Evolutionary conservation across 1,284 basidiomycete species (phyloP), one percentile per base, ranked within the genome.

Genomic region (Ceratobasidium papillatum): DNA sequence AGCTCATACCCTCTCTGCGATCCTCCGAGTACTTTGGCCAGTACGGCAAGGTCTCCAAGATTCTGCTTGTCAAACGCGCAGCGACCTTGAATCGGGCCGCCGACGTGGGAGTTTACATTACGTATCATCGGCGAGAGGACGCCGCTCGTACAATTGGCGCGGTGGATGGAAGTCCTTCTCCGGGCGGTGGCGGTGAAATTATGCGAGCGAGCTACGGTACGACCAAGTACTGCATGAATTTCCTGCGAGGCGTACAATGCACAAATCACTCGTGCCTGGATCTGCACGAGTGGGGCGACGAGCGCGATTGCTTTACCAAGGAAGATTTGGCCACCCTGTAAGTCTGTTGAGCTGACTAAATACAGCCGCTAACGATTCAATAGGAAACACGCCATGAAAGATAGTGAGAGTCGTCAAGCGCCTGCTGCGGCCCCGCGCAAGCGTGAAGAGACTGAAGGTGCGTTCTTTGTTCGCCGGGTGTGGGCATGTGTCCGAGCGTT

Each of bases 11-110:
- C 1, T 95, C 96, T 12, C 85, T 99, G 54, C 94, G 96, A 66
- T 96, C 95, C 14, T 93, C 92, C 80, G 98, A 99, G 78, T 98
- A 98, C 83, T 99, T 99, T 82, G 98, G 98, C 5, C 96, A 98
- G 82, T 99, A 99, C 83, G 98, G 98, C 78, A 98, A 97, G 84
- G 98, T 99, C 78, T 91, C 93, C 61, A 98, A 98, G 84, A 94
- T 99, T 75, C 87, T 98, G 71, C 89, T 99, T 61, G 92, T 94
- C 74, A 98, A 99, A 83, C 92, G 97, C 45, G 89, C 94, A 3
- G 89, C 89, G 59, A 91, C 89, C 62, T 78, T 71, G 71, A 79
- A 61, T 69, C 90, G 88, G 66, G 87, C 87, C 34, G 91, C 94
- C 51, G 91, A 95, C 54, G 88, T 98, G 34, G 97, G 97, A 38